Conservation (phyloP, 805 yeast genomes). For the Pichia nakasei region DNA sequence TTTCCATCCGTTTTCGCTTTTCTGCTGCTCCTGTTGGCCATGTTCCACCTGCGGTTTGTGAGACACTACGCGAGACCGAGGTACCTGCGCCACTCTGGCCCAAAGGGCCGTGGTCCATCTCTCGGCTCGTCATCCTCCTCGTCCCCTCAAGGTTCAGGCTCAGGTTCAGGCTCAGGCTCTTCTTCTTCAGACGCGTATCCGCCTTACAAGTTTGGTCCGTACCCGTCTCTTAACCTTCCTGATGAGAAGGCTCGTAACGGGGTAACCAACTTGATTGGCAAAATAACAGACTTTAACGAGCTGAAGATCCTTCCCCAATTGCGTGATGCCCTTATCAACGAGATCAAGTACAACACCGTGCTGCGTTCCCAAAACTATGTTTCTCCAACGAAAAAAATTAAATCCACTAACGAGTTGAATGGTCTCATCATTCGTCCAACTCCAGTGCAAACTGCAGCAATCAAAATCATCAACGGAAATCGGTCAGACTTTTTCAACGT, state of each 20-base stretch:
- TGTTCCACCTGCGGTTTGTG: background rate
- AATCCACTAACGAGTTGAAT: slow-evolving; percentile 26
- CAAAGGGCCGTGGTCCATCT: background rate
- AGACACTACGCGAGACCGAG: background rate
- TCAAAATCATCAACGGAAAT: slow-evolving; percentile 44
- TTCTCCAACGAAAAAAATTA: slow-evolving; percentile 21
- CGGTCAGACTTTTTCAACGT: slow-evolving; percentile 38
- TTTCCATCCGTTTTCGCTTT: too few species aligned
- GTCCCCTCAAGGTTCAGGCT: too few species aligned
- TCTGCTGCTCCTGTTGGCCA: too few species aligned
- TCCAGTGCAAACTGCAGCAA: slow-evolving; percentile 75
- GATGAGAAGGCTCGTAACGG: slow-evolving; percentile 27
- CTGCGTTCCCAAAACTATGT: slow-evolving; percentile 28
- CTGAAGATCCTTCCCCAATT: slow-evolving; percentile 61
- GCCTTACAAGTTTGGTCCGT: slow-evolving; percentile 38
- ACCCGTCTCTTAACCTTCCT: slow-evolving; percentile 38
- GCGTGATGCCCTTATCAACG: slow-evolving; percentile 47
- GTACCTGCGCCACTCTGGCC: background rate
- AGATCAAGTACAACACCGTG: slow-evolving; percentile 41
- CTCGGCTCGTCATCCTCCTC: background rate
- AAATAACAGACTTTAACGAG: slow-evolving; percentile 56
- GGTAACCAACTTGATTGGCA: slow-evolving; percentile 34
- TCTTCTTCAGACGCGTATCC: slow-evolving; percentile 9
- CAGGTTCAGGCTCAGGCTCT: background rate
- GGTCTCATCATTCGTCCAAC: slow-evolving; percentile 48